Conservation (phyloP, 2,329 filamentous ascomycete genomes). For the Sphaerulina vaccinii region DNA sequence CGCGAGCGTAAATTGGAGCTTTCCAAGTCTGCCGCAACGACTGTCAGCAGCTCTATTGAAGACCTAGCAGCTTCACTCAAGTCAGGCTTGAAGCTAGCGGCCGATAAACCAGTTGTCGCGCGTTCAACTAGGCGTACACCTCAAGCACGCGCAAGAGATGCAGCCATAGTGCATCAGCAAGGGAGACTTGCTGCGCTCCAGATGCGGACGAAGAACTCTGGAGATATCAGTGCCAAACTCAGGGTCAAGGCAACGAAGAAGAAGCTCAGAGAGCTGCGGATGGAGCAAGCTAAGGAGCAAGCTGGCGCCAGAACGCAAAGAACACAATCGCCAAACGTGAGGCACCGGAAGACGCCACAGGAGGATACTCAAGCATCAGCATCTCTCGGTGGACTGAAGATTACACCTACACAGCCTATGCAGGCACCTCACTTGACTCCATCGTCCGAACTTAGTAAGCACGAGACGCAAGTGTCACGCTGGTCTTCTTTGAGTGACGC, state of each 20-base stretch:
- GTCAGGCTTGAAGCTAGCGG: background rate
- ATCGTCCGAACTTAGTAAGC: background rate
- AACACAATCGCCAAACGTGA: too few relatives aligned
- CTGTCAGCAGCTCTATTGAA: background rate
- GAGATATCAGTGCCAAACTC: too few relatives aligned
- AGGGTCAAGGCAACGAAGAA: too few relatives aligned
- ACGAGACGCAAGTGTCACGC: background rate
- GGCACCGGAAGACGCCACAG: background rate
- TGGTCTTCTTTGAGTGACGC: conserved; percentile 1
- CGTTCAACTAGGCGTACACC: too few relatives aligned
- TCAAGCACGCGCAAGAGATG: too few relatives aligned
- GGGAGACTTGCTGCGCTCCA: too few relatives aligned
- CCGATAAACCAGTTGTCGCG: background rate
- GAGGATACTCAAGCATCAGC: background rate
- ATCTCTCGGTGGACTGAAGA: background rate
- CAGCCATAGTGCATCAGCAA: too few relatives aligned
- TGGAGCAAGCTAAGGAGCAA: background rate
- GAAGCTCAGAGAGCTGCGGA: background rate
- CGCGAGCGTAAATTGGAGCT: conserved; percentile 2
- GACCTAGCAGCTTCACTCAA: background rate
- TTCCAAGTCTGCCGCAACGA: background rate
- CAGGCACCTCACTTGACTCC: conserved; percentile 1
- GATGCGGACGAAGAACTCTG: too few relatives aligned
- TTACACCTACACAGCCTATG: conserved; percentile 8
- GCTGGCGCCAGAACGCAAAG: background rate